phyloP scores from a whole-genome alignment of 495 filamentous ascomycete species.

The Penicillium turbatum region DNA sequence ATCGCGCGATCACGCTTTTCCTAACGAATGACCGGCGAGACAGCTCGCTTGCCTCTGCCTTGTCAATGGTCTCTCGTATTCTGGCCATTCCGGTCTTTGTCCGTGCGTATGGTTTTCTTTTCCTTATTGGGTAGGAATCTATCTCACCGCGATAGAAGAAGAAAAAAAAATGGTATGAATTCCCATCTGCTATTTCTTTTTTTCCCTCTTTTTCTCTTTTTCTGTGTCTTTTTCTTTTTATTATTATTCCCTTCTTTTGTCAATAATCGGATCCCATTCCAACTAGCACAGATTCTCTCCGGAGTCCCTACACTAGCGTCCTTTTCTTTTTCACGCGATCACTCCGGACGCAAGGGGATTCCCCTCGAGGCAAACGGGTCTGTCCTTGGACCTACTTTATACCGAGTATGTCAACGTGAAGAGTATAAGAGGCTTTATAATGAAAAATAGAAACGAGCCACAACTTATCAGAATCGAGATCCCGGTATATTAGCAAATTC shows the following conservation, averaged over 20 bases:
- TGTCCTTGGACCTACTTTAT: neutral
- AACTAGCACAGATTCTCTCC: slow-evolving; percentile 13
- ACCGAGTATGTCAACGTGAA: neutral
- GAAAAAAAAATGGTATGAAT: slow-evolving; percentile 1
- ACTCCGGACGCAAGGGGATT: slow-evolving; percentile 13
- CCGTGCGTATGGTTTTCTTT: slow-evolving; percentile 13
- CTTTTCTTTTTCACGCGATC: slow-evolving; percentile 9
- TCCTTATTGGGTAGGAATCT: slow-evolving; percentile 17
- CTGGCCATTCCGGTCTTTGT: slow-evolving; percentile 20
- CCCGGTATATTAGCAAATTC: neutral
- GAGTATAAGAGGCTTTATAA: no score
- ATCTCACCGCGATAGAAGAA: slow-evolving; percentile 10
- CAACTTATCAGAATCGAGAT: no score
- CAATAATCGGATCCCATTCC: slow-evolving; percentile 1
- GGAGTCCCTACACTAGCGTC: slow-evolving; percentile 11
- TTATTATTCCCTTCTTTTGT: neutral
- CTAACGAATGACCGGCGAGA: slow-evolving; percentile 10
- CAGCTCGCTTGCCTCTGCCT: slow-evolving; percentile 27
- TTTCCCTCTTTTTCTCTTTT: neutral
- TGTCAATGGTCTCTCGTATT: slow-evolving; percentile 21
- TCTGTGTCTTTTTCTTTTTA: no score
- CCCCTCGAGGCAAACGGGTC: neutral
- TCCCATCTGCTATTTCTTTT: neutral
- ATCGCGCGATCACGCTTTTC: neutral
- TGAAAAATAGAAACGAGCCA: no score